Base-by-base conservation (phyloP, 23 red algal genomes). In the Gracilaria vermiculophylla region DNA sequence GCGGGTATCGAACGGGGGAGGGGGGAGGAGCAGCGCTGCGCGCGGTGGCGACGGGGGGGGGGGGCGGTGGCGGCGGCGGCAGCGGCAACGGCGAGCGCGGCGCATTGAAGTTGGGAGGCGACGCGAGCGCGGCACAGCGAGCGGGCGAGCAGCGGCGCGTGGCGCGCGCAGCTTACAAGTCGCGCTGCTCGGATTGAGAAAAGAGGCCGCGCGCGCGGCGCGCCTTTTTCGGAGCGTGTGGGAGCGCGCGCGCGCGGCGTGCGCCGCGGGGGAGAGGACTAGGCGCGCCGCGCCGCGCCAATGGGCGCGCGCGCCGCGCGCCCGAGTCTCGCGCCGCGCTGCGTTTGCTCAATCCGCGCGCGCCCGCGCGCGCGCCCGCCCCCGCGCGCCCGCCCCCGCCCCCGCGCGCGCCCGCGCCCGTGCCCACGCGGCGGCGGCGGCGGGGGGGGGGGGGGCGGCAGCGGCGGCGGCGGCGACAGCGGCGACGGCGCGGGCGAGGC, bases 341-440 rank as follows among this genome's bases (percentile, higher is more conserved):
- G n/a, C n/a, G n/a, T n/a, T n/a, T n/a, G n/a, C n/a, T n/a, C n/a
- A n/a, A n/a, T n/a, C n/a, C n/a, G n/a, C n/a, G 83, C 44, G 83
- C 83, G 83, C 83, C 49, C 37, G 76, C 33, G 17, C 83, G 47
- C 17, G 83, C 83, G 4, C 76, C 67, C 28, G 76, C 83, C 6
- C 76, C 83, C 23, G 83, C 83, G 23, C 67, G 58, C 83, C 44
- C 31, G 48, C 25, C 28, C 76, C 83, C 9, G 83, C 83, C 67
- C 76, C 83, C 16, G 50, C 21, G 28, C 76, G 83, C 44, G 83
- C 83, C 67, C 83, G 66, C 37, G 76, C 33, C 14, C 83, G 47
- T 15, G 83, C 83, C 39, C 76, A 45, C 28, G 76, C 83, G 3
- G 76, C 83, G 42, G 83, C 83, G 23, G 83, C 76, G 58, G 64